Evolutionary conservation across 441 rosid genomes (phyloP).

Genomic region (Flueggea neowawraea): DNA sequence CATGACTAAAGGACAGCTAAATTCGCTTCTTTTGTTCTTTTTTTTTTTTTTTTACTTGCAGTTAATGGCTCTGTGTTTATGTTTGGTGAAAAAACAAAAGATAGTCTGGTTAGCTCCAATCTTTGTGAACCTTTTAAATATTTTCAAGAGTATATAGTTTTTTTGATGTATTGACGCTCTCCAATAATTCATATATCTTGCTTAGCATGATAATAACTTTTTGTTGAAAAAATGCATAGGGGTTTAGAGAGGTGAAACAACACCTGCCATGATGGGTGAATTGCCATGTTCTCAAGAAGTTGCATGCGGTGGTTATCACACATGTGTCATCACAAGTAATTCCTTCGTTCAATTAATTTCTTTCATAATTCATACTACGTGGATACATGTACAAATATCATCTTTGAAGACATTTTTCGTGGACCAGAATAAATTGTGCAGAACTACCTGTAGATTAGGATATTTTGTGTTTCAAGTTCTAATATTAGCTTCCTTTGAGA

Average conservation of each 20-base stretch:
- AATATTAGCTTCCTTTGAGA: neutral
- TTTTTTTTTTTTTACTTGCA: slow-evolving; percentile 36
- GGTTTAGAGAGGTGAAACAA: slow-evolving; percentile 50
- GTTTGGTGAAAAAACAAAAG: slow-evolving; percentile 68
- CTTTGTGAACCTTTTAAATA: neutral
- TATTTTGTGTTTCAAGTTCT: neutral
- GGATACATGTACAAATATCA: too few species aligned
- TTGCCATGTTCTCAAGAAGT: slow-evolving; percentile 71
- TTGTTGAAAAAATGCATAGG: slow-evolving; percentile 34
- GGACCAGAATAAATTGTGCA: neutral
- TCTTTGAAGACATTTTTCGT: neutral
- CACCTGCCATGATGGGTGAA: slow-evolving; percentile 49
- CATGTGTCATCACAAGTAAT: slow-evolving; percentile 82
- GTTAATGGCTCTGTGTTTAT: slow-evolving; percentile 78
- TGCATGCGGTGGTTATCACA: slow-evolving; percentile 96
- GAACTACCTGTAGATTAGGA: neutral
- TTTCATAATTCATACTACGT: neutral
- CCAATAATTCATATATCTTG: neutral
- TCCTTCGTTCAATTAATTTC: slow-evolving; percentile 2
- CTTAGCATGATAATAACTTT: slow-evolving; percentile 9
- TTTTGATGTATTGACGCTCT: too few species aligned
- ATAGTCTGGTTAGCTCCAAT: slow-evolving; percentile 43
- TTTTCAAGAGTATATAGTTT: too few species aligned
- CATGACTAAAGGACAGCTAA: too few species aligned
- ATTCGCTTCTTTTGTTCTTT: neutral